phyloP scores from a whole-genome alignment of 2,329 filamentous ascomycete species.

The Passalora sequoiae region DNA sequence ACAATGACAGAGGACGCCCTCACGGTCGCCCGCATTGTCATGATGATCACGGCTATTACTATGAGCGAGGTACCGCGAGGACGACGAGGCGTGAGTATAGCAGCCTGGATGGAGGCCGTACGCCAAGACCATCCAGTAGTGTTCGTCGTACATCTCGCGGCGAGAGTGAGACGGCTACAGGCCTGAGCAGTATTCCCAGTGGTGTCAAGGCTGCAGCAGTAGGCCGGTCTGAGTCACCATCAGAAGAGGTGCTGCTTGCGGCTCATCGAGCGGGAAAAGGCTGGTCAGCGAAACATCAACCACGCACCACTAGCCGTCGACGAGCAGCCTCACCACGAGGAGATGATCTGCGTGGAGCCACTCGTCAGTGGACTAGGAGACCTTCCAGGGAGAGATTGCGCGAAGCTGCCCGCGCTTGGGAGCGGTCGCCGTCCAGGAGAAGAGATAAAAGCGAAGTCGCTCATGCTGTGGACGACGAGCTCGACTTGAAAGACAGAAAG shows the following conservation, averaged over 20 bases:
- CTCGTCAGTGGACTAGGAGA: too few species aligned
- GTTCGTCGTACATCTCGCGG: slow-evolving; percentile 3
- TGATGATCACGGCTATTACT: slow-evolving; percentile 8
- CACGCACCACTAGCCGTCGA: too few species aligned
- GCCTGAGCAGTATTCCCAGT: slow-evolving; percentile 8
- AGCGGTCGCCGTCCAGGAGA: too few species aligned
- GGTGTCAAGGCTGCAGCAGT: slow-evolving; percentile 10
- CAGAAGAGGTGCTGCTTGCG: too few species aligned
- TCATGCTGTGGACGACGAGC: slow-evolving; percentile 17
- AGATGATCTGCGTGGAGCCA: too few species aligned
- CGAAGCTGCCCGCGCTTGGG: slow-evolving; percentile 3
- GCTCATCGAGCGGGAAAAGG: too few species aligned
- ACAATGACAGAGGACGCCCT: slow-evolving; percentile 23
- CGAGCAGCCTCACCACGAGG: too few species aligned
- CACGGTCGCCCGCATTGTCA: slow-evolving; percentile 11
- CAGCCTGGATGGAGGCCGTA: slow-evolving; percentile 5
- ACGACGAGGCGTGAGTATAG: slow-evolving; percentile 2
- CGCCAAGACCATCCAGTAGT: slow-evolving; percentile 2
- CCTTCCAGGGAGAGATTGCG: too few species aligned
- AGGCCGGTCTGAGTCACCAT: too few species aligned
- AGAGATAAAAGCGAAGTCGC: slow-evolving; percentile 14
- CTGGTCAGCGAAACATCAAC: too few species aligned
- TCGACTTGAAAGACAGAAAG: too few species aligned
- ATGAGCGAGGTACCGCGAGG: slow-evolving; percentile 8
- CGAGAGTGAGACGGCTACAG: slow-evolving; percentile 11